Evolutionary conservation across 164 flowering plant genomes (phyloP).

Genomic region (Cinnamomum micranthum): DNA sequence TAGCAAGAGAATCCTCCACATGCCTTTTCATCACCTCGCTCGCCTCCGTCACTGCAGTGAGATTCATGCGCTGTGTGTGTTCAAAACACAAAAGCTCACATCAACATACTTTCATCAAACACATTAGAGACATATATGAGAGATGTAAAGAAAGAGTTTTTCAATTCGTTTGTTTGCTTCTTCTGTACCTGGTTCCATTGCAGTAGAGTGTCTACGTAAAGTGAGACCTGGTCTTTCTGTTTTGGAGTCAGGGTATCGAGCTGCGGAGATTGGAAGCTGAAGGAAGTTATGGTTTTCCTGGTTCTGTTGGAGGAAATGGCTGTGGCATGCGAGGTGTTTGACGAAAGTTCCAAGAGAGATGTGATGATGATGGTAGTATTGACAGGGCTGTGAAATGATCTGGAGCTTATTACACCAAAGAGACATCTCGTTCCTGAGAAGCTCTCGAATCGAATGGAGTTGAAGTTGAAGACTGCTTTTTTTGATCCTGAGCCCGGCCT

Average conservation of each 20-base stretch:
- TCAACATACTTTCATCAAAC: no score
- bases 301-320: not conserved
- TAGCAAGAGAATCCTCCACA: conserved; percentile 81
- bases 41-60: conserved; percentile 48
- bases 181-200: conserved; percentile 14
- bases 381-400: not conserved
- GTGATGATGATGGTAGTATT: not conserved
- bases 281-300: conserved; percentile 16
- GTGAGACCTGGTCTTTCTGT: conserved; percentile 54
- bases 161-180: no score
- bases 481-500: no score
- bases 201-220: conserved; percentile 12
- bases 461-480: no score
- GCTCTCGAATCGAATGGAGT: not conserved
- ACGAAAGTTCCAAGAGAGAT: conserved; percentile 41
- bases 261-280: conserved; percentile 18
- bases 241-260: conserved; percentile 40
- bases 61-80: conserved; percentile 72
- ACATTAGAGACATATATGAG: no score
- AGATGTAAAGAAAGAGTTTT: no score
- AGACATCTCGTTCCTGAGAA: conserved; percentile 16
- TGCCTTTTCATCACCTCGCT: conserved; percentile 84
- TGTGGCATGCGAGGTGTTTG: conserved; percentile 46
- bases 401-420: conserved; percentile 20
- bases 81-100: not conserved